Evolutionary conservation across 2,329 filamentous ascomycete species (phyloP).

Genomic region (Botrytis medusae): DNA sequence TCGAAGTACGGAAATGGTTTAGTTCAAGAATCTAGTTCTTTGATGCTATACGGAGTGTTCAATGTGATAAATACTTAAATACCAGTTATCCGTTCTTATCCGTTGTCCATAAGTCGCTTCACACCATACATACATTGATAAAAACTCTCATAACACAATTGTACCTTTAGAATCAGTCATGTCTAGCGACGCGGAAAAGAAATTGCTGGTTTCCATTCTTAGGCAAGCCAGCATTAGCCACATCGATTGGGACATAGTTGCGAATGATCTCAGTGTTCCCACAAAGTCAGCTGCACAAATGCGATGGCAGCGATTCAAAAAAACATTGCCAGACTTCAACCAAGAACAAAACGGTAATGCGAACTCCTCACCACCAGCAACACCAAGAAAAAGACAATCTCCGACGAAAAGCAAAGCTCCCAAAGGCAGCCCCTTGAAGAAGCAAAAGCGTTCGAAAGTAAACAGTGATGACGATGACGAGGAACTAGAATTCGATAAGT

Average conservation of each 20-base stretch:
- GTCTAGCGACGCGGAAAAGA: neutral
- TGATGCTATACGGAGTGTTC: too few species aligned
- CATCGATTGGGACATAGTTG: constrained; percentile 5
- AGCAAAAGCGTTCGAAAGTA: constrained; percentile 3
- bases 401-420: constrained; percentile 5
- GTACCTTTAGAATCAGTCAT: neutral
- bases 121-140: neutral
- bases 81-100: neutral
- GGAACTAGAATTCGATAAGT: neutral
- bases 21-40: neutral
- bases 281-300: neutral
- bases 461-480: constrained; percentile 12
- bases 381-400: constrained; percentile 14
- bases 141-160: neutral
- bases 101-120: neutral
- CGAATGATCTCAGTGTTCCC: constrained; percentile 8
- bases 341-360: neutral
- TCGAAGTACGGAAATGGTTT: neutral
- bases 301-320: constrained; percentile 9
- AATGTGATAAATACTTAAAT: neutral
- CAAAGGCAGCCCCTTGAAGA: constrained; percentile 5
- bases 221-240: neutral
- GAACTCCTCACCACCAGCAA: neutral
- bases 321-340: neutral
- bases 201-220: constrained; percentile 8